These are phyloP conservation scores for Hypsizygus ulmarius DNA, from an alignment of 1,284 basidiomycete species.

Conservation along the genomic window DNA sequence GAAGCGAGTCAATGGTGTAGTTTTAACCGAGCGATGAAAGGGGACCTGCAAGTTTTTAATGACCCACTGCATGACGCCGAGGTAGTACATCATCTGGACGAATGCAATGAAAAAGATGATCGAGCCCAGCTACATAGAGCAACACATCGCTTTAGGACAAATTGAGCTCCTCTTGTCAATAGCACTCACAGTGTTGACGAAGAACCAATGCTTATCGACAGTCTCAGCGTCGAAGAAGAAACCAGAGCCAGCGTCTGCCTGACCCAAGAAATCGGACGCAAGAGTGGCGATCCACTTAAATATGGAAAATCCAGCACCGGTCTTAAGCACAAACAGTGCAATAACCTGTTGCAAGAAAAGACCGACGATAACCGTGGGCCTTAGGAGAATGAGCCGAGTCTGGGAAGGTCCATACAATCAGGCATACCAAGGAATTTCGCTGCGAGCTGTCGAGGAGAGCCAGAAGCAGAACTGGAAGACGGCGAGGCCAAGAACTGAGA, in stretches of 20 bases:
- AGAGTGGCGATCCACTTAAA: constrained; percentile 80
- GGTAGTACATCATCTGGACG: constrained; percentile 84
- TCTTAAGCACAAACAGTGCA: constrained; percentile 85
- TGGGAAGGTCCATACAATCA: background rate
- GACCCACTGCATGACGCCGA: constrained; percentile 88
- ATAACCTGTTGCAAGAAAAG: constrained; percentile 82
- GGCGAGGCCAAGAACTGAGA: constrained; percentile 76
- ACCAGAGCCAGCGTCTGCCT: constrained; percentile 60
- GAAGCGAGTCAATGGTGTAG: constrained; percentile 9
- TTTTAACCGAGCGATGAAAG: background rate
- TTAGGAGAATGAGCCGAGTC: constrained; percentile 24
- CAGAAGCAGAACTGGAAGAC: constrained; percentile 77
- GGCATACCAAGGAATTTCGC: constrained; percentile 62
- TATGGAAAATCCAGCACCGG: constrained; percentile 73
- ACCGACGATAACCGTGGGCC: constrained; percentile 82
- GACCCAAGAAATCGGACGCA: constrained; percentile 67
- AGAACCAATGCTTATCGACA: constrained; percentile 72
- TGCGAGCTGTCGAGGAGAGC: constrained; percentile 57
- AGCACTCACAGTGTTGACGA: constrained; percentile 64
- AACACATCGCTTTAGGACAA: background rate
- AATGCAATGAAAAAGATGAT: constrained; percentile 90
- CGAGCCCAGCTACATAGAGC: constrained; percentile 49
- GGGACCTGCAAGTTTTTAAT: constrained; percentile 69
- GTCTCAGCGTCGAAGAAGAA: constrained; percentile 78
- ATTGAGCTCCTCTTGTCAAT: background rate